Conservation (phyloP, 352 stramenopile species). For the Globisporangium cederbergense region DNA sequence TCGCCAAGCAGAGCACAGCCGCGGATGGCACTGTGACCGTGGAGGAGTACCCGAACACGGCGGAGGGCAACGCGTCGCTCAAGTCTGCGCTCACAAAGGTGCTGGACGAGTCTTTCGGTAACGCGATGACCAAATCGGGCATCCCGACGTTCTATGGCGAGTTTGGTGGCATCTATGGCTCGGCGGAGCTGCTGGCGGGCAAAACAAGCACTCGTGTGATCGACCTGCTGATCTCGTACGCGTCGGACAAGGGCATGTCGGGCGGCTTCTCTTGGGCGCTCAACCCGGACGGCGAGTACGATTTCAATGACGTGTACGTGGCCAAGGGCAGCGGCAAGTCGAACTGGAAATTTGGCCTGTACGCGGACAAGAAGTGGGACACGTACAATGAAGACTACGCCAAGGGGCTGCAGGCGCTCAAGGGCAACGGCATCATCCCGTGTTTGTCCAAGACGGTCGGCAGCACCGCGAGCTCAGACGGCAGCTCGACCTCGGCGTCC, state of each 20-base stretch:
- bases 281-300: conserved; percentile 74
- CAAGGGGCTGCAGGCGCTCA: conserved; percentile 50
- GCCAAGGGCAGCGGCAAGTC: conserved; percentile 26
- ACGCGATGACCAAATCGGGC: conserved; percentile 38
- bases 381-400: conserved; percentile 74
- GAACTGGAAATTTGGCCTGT: conserved; percentile 71
- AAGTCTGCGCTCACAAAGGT: conserved; percentile 52
- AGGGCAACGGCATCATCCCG: conserved; percentile 70
- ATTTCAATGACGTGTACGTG: conserved; percentile 75
- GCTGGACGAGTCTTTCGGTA: conserved; percentile 67
- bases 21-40: conserved; percentile 31
- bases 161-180: conserved; percentile 80
- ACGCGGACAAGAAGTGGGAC: conserved; percentile 61
- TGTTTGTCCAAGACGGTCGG: conserved; percentile 52
- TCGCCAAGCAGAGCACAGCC: conserved; percentile 48
- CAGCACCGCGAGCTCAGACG: conserved; percentile 24
- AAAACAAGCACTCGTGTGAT: conserved; percentile 75
- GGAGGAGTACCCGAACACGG: conserved; percentile 65
- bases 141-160: conserved; percentile 75
- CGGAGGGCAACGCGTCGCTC: conserved; percentile 51
- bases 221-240: conserved; percentile 71
- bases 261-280: conserved; percentile 77
- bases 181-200: conserved; percentile 37
- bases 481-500: conserved; percentile 22
- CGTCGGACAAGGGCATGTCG: conserved; percentile 58